A percentile compares a stretch with the other conserved stretches of the same genome.
These are phyloP conservation scores for Hansenula sp. DNA, from an alignment of 1,139 yeast genomes.

Conservation along the genomic window DNA sequence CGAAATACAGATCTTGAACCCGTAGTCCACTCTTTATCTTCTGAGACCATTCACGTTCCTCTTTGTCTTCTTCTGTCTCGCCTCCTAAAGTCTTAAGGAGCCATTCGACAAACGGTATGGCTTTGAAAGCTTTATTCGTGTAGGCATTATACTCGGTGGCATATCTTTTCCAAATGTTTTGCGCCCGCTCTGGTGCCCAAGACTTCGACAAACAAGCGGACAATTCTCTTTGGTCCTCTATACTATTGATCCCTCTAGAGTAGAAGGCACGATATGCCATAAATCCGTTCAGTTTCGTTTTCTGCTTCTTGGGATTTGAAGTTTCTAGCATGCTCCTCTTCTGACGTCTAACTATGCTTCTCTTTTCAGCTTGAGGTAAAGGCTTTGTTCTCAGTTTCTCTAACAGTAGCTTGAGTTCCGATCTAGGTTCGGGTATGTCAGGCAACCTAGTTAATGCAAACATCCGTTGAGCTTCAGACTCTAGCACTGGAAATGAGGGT, in stretches of 20 bases:
- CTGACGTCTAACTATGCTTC: background rate
- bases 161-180: constrained; percentile 30
- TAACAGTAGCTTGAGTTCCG: background rate
- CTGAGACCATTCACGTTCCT: background rate
- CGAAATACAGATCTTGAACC: background rate
- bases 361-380: background rate
- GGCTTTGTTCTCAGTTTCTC: background rate
- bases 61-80: background rate
- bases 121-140: background rate
- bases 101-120: background rate
- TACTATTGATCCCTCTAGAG: constrained; percentile 23
- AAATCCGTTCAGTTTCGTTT: constrained; percentile 20
- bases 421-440: background rate
- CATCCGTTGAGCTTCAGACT: background rate
- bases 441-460: background rate
- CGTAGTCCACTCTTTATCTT: background rate
- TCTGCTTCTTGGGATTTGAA: no score
- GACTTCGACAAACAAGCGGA: constrained; percentile 27
- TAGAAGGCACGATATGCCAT: constrained; percentile 36
- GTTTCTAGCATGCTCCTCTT: background rate
- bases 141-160: constrained; percentile 29
- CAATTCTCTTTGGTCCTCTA: constrained; percentile 20
- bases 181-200: constrained; percentile 29
- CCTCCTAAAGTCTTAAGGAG: background rate
- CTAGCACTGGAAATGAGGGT: background rate